phyloP scores from a whole-genome alignment of 495 filamentous ascomycete species.

The Rusavskia elegans region DNA sequence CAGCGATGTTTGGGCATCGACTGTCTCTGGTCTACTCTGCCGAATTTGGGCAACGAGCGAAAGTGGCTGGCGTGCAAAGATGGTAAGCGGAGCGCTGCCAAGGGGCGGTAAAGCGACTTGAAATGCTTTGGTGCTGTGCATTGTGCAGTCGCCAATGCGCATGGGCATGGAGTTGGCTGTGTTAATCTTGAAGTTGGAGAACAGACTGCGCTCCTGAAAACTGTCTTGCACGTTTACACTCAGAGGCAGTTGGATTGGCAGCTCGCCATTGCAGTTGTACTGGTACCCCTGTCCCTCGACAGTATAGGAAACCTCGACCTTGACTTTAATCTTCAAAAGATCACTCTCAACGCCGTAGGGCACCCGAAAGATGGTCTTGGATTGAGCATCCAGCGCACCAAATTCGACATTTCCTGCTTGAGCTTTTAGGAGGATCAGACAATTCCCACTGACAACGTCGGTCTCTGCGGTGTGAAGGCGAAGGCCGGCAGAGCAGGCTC shows the following conservation, averaged over 20 bases:
- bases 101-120: constrained; percentile 43
- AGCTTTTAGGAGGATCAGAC: constrained; percentile 36
- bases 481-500: constrained; percentile 74
- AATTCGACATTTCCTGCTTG: constrained; percentile 57
- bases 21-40: constrained; percentile 3
- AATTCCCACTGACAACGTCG: constrained; percentile 36
- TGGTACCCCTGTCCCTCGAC: constrained; percentile 58
- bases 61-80: constrained; percentile 71
- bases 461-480: constrained; percentile 64
- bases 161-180: constrained; percentile 61
- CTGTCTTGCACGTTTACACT: constrained; percentile 94
- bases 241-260: constrained; percentile 58
- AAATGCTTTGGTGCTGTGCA: constrained; percentile 55
- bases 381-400: constrained; percentile 30
- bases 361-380: constrained; percentile 42
- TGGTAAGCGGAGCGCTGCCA: constrained; percentile 36
- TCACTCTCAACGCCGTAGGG: constrained; percentile 80
- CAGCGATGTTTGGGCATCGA: constrained; percentile 9
- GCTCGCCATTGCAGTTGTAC: constrained; percentile 44
- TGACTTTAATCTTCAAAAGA: constrained; percentile 52
- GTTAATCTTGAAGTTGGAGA: constrained; percentile 78
- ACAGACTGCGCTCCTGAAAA: constrained; percentile 70
- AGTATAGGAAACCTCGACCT: constrained; percentile 61
- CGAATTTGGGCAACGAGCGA: constrained; percentile 69
- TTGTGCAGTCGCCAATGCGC: constrained; percentile 50